phyloP scores from a whole-genome alignment of 2,329 filamentous ascomycete genomes.

The Grosmannia penicillata region DNA sequence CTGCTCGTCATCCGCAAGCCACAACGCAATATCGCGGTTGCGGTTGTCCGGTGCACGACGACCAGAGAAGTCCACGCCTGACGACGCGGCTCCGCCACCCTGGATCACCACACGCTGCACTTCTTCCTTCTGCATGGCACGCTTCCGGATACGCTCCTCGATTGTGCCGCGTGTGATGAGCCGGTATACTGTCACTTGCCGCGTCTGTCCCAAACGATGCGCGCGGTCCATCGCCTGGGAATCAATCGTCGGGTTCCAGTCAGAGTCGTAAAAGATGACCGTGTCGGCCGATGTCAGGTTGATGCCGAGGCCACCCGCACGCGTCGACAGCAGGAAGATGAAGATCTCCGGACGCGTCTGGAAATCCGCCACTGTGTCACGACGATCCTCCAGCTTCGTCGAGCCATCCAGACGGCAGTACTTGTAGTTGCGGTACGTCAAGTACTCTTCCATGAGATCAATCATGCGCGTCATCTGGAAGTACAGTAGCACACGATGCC shows the following conservation, averaged over 20 bases:
- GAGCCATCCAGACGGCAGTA: slow-evolving; percentile 94
- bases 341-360: slow-evolving; percentile 91
- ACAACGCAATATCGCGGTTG: slow-evolving; percentile 97
- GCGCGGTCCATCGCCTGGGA: slow-evolving; percentile 98
- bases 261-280: slow-evolving; percentile 98
- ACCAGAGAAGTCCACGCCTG: slow-evolving; percentile 85
- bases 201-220: slow-evolving; percentile 90
- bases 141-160: slow-evolving; percentile 93
- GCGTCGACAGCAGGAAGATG: slow-evolving; percentile 89
- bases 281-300: slow-evolving; percentile 94
- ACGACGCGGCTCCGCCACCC: slow-evolving; percentile 44
- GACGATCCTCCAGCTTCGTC: slow-evolving; percentile 90
- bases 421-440: slow-evolving; percentile 98
- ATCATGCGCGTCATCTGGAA: slow-evolving; percentile 99
- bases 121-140: slow-evolving; percentile 94
- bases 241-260: slow-evolving; percentile 99
- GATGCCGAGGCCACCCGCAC: slow-evolving; percentile 94
- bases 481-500: slow-evolving; percentile 88
- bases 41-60: slow-evolving; percentile 75
- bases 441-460: slow-evolving; percentile 95
- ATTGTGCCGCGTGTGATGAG: slow-evolving; percentile 95
- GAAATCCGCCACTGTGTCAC: slow-evolving; percentile 94
- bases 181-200: slow-evolving; percentile 92
- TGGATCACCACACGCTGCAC: slow-evolving; percentile 95
- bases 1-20: slow-evolving; percentile 94